These are phyloP conservation scores for Hericium alpestre DNA, from an alignment of 768 basidiomycete genomes.

Conservation along the genomic window DNA sequence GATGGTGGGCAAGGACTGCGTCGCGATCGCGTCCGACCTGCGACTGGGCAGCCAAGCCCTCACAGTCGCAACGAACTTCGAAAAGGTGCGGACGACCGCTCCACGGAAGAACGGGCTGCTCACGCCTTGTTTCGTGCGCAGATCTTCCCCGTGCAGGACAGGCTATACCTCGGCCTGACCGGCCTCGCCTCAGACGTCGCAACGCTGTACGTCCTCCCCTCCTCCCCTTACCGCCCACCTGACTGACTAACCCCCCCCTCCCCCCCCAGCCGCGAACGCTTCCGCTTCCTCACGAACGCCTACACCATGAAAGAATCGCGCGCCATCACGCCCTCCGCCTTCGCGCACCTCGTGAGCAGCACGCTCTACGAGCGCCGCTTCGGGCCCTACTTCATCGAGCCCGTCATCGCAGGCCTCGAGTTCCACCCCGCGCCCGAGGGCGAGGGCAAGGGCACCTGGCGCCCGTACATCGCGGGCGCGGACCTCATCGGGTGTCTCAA, in stretches of 20 bases:
- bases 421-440: constrained; percentile 44
- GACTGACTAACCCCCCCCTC: too few species aligned
- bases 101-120: constrained; percentile 1
- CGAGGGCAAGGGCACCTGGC: constrained; percentile 23
- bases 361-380: constrained; percentile 95
- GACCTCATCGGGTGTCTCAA: constrained; percentile 92
- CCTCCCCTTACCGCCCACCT: not conserved
- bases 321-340: constrained; percentile 91
- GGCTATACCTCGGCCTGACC: constrained; percentile 82
- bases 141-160: constrained; percentile 92
- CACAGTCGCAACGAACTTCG: constrained; percentile 84
- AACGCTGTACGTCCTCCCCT: constrained; percentile 55
- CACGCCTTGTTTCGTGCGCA: constrained; percentile 24
- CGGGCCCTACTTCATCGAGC: constrained; percentile 93
- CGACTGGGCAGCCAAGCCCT: constrained; percentile 82
- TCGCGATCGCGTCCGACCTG: constrained; percentile 94
- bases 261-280: constrained; percentile 62
- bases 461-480: constrained; percentile 91
- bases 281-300: constrained; percentile 95
- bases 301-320: constrained; percentile 99
- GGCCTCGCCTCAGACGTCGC: constrained; percentile 90
- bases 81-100: constrained; percentile 55
- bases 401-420: constrained; percentile 87
- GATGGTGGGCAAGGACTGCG: constrained; percentile 98
- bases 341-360: constrained; percentile 89